phyloP scores from a whole-genome alignment of 495 filamentous ascomycete species.

The Apiosordaria backusii region DNA sequence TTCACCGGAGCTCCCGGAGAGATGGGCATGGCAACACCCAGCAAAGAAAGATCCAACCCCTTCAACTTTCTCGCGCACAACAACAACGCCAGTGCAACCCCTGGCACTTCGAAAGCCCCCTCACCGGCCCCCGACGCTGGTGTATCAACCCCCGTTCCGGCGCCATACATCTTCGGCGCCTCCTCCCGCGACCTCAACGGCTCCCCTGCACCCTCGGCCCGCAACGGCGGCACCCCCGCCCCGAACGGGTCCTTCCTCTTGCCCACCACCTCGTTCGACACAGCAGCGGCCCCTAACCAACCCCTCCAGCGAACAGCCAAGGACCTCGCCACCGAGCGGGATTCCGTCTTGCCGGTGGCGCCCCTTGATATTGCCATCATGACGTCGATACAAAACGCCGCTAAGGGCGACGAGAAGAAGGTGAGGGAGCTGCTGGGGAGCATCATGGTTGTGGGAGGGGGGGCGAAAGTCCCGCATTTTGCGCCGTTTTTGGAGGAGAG shows the following conservation, averaged over 20 bases:
- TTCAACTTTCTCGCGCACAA: constrained; percentile 55
- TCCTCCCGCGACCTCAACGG: constrained; percentile 43
- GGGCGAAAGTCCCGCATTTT: constrained; percentile 73
- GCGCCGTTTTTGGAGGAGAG: constrained; percentile 75
- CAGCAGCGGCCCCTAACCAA: constrained; percentile 33
- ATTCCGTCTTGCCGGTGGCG: constrained; percentile 74
- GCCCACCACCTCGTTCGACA: constrained; percentile 19
- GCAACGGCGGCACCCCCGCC: constrained; percentile 48
- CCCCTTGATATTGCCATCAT: constrained; percentile 87
- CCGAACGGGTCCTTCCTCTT: constrained; percentile 22
- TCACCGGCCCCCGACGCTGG: constrained; percentile 77
- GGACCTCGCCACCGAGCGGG: constrained; percentile 61
- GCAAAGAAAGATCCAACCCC: constrained; percentile 50
- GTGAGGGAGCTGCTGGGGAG: constrained; percentile 85
- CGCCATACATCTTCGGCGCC: constrained; percentile 47
- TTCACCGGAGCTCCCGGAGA: constrained; percentile 37
- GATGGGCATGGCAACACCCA: constrained; percentile 42
- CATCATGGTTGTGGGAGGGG: constrained; percentile 95
- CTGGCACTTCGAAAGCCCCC: constrained; percentile 76
- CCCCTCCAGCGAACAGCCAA: constrained; percentile 45
- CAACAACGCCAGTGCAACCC: constrained; percentile 62
- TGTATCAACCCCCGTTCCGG: constrained; percentile 61
- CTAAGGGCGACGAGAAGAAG: constrained; percentile 86
- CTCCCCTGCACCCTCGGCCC: constrained; percentile 43
- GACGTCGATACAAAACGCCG: constrained; percentile 79